These are phyloP conservation scores for Plasmodium chabaudi DNA, from an alignment of 169 alveolate genomes.

Conservation along the genomic window DNA sequence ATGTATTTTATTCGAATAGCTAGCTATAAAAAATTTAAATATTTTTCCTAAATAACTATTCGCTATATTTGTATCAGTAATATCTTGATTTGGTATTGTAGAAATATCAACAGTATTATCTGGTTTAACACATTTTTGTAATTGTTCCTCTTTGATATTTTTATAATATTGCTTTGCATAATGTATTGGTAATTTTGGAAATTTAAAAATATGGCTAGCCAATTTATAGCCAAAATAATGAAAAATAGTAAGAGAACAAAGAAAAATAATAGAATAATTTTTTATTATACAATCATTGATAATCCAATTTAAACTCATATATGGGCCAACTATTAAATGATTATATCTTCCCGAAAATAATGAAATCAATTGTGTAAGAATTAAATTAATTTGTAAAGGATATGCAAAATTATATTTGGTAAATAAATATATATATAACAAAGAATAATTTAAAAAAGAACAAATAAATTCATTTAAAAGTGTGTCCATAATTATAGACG, in stretches of 20 bases:
- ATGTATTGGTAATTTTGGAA: conserved; percentile 14
- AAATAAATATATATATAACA: conserved; percentile 36
- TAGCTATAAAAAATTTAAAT: neutral
- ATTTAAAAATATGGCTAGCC: conserved; percentile 25
- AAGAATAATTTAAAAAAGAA: conserved; percentile 37
- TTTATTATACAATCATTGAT: conserved; percentile 9
- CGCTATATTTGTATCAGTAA: neutral
- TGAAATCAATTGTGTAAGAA: conserved; percentile 23
- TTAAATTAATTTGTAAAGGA: conserved; percentile 24
- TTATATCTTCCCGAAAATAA: conserved; percentile 19
- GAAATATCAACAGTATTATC: conserved; percentile 15
- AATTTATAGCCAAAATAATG: conserved; percentile 51
- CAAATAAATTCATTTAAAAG: conserved; percentile 30
- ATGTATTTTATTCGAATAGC: too few species aligned
- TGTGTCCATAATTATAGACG: conserved; percentile 53
- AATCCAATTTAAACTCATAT: conserved; percentile 66
- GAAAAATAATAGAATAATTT: conserved; percentile 1
- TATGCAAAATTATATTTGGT: conserved; percentile 30
- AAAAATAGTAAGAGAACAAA: conserved; percentile 5
- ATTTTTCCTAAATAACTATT: conserved; percentile 9
- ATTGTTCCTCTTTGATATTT: conserved; percentile 8
- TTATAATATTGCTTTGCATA: conserved; percentile 28
- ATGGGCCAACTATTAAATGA: conserved; percentile 38
- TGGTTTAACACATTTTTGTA: neutral
- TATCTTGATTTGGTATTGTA: neutral